Evolutionary conservation across 2,329 filamentous ascomycete genomes (phyloP).

Genomic region (Pestalotiopsis sp.): DNA sequence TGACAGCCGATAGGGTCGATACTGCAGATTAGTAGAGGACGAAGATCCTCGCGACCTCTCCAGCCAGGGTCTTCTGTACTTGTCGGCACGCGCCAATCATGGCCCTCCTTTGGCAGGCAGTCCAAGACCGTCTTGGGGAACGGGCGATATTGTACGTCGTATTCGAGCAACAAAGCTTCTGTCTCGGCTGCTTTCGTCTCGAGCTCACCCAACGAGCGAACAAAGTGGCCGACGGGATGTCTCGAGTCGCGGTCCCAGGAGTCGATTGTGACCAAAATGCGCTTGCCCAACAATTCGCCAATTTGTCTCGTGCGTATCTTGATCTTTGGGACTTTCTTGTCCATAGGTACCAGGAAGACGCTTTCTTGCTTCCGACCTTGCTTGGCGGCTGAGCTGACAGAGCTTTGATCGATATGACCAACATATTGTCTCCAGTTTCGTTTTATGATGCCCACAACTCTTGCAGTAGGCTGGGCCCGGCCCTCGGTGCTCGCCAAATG

Average conservation of each 20-base stretch:
- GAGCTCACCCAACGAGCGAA: slow-evolving; percentile 88
- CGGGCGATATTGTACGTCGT: slow-evolving; percentile 95
- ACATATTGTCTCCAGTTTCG: slow-evolving; percentile 98
- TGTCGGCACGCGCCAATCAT: slow-evolving; percentile 90
- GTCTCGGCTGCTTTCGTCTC: slow-evolving; percentile 98
- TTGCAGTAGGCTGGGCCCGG: slow-evolving; percentile 85
- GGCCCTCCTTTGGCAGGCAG: slow-evolving; percentile 87
- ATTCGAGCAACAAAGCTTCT: slow-evolving; percentile 90
- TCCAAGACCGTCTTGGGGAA: slow-evolving; percentile 96
- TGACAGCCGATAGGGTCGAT: slow-evolving; percentile 96
- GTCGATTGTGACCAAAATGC: slow-evolving; percentile 91
- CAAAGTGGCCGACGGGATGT: slow-evolving; percentile 91
- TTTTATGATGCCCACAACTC: slow-evolving; percentile 89
- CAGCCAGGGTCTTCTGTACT: slow-evolving; percentile 82
- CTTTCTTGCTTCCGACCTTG: slow-evolving; percentile 86
- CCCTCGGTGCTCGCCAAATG: slow-evolving; percentile 79
- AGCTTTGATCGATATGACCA: slow-evolving; percentile 88
- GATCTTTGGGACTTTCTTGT: slow-evolving; percentile 97
- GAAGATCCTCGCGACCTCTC: slow-evolving; percentile 81
- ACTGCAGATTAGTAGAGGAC: slow-evolving; percentile 89
- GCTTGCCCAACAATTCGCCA: slow-evolving; percentile 84
- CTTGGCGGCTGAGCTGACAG: slow-evolving; percentile 72
- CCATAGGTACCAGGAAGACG: slow-evolving; percentile 96
- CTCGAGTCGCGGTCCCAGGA: slow-evolving; percentile 93
- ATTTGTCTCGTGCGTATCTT: slow-evolving; percentile 89